Percentiles rank a stretch among this genome's conserved stretches.
Conservation (phyloP, 2,329 filamentous ascomycete genomes). For the Fusarium nanum region DNA sequence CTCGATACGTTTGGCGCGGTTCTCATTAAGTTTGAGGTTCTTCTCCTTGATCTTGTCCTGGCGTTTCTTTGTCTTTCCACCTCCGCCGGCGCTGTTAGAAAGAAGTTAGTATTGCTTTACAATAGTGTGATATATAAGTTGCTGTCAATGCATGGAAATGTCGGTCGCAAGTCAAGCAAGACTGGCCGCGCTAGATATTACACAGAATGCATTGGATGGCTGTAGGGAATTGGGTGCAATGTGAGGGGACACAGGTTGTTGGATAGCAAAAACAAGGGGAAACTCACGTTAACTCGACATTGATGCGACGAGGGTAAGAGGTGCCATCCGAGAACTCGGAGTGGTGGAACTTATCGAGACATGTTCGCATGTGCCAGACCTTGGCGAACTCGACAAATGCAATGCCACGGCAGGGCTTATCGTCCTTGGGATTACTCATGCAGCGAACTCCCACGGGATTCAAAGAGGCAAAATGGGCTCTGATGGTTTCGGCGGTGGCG, state of each 20-base stretch:
- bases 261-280: not conserved
- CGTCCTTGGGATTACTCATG: constrained; percentile 73
- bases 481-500: constrained; percentile 76
- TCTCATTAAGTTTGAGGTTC: constrained; percentile 85
- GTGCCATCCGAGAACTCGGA: constrained; percentile 73
- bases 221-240: not conserved
- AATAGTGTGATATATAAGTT: not conserved
- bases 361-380: constrained; percentile 92
- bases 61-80: constrained; percentile 78
- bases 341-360: constrained; percentile 91
- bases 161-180: constrained; percentile 17
- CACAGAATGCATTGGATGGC: constrained; percentile 8
- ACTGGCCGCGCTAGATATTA: constrained; percentile 3
- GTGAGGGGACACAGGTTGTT: constrained; percentile 1
- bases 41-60: constrained; percentile 84
- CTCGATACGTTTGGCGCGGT: constrained; percentile 62
- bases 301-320: constrained; percentile 77
- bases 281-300: constrained; percentile 88
- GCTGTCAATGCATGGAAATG: constrained; percentile 11
- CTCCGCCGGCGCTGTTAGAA: constrained; percentile 80
- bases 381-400: constrained; percentile 91
- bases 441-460: constrained; percentile 66
- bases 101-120: constrained; percentile 17
- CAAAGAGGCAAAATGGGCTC: constrained; percentile 81
- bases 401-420: constrained; percentile 75